Evolutionary conservation across 352 stramenopile genomes (phyloP), one percentile per base, ranked within the genome.

Genomic region (Globisporangium mamillatum): DNA sequence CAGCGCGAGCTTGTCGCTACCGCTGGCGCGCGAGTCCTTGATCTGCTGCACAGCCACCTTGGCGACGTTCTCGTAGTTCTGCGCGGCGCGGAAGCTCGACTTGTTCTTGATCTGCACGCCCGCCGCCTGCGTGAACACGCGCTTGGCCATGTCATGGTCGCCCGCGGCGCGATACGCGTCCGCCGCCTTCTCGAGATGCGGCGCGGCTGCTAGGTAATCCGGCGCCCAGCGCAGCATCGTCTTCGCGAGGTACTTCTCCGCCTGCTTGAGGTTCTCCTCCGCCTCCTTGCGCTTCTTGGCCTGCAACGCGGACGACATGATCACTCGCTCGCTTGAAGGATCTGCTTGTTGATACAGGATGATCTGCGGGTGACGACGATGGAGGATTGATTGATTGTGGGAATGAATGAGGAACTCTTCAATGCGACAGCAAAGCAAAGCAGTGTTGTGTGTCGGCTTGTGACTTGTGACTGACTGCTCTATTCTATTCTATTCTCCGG

Each of bases 51-150:
- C 59, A 20, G 74, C 73, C 50, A 89, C 75, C 70, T 93, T 93
- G 57, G 87, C 83, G n/a, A 86, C 75, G 57, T 91, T 89, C 65
- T 94, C 87, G 68, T 78, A 87, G 60, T 86, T 80, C 62, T 92
- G 84, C 5, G 84, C 87, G 0, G 84, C 87, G 41, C 84, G 87
- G 72, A 93, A 94, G 22, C 75, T 74, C 65, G 82, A 87, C 32
- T 89, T 80, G 61, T 91, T 94, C 68, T 92, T 85, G 64, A 83
- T 69, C 68, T 93, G 87, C 22, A 85, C 83, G 25, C 75, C 72
- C 18, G 87, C 84, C 57, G 80, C 84, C 62, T 85, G 78, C 22
- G 67, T 64, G 64, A 88, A 93, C 25, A 81, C 74, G 44, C 74
- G 72, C 64, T 90, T 89, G 64, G 81, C 84, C 60, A 72, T 70